Evolutionary conservation across 2,329 filamentous ascomycete species (phyloP).

Genomic region (Alternaria panax): DNA sequence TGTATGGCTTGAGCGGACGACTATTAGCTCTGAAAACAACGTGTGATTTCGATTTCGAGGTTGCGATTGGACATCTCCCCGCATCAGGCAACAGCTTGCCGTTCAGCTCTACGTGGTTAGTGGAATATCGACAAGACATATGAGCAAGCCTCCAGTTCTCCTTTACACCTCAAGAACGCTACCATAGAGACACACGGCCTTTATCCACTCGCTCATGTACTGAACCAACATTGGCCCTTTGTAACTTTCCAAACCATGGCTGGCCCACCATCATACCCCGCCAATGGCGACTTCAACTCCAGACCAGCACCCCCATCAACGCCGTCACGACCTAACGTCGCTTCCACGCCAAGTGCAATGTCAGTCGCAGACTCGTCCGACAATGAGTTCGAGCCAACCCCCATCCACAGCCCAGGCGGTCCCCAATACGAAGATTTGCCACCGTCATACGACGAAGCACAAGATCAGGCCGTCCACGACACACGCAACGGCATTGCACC

Average conservation of each 20-base stretch:
- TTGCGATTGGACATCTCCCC: constrained; percentile 17
- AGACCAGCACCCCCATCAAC: constrained; percentile 24
- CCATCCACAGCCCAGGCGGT: constrained; percentile 39
- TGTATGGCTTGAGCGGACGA: not conserved
- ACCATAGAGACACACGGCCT: not conserved
- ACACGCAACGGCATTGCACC: constrained; percentile 36
- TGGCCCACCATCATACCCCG: constrained; percentile 22
- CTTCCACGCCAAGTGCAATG: constrained; percentile 37
- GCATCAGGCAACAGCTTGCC: constrained; percentile 22
- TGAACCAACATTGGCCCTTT: not conserved
- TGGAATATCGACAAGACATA: not conserved
- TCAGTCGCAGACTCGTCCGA: constrained; percentile 45
- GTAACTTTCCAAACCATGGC: constrained; percentile 26
- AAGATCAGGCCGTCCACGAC: constrained; percentile 39
- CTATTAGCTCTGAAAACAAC: not conserved
- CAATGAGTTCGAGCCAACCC: constrained; percentile 42
- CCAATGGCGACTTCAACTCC: constrained; percentile 16
- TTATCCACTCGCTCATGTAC: not conserved
- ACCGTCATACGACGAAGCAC: constrained; percentile 48
- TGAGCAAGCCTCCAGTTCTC: constrained; percentile 10
- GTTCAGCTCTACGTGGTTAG: constrained; percentile 9
- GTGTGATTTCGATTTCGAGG: not conserved
- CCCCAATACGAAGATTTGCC: constrained; percentile 48
- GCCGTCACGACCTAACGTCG: constrained; percentile 23
- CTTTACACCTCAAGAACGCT: not conserved